A percentile compares a stretch with the other conserved stretches of the same genome.
phyloP scores from a whole-genome alignment of 768 basidiomycete species.

The Russula virescens region DNA sequence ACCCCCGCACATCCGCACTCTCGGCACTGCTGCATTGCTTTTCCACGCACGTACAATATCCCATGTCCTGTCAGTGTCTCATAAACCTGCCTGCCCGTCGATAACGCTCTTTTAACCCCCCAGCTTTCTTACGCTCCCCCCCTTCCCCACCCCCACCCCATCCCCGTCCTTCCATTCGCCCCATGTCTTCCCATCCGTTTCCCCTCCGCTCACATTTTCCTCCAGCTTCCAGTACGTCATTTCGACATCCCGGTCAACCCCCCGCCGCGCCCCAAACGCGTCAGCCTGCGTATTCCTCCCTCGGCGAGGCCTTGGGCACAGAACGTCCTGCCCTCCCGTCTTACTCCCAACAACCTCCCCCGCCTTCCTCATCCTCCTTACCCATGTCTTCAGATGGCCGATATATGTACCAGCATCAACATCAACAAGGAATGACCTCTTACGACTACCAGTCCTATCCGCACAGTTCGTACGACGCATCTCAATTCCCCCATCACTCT shows the following conservation, averaged over 20 bases:
- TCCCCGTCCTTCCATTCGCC: neutral
- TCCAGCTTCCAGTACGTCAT: constrained; percentile 20
- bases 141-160: neutral
- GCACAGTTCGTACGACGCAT: constrained; percentile 30
- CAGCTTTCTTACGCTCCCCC: neutral
- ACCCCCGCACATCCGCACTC: neutral
- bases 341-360: constrained; percentile 20
- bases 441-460: constrained; percentile 50
- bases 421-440: constrained; percentile 37
- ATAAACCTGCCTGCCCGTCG: constrained; percentile 12
- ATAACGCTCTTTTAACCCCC: constrained; percentile 9
- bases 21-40: constrained; percentile 7
- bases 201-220: constrained; percentile 21
- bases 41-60: constrained; percentile 13
- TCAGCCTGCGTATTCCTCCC: constrained; percentile 25
- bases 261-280: constrained; percentile 19
- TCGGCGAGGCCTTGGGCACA: constrained; percentile 26
- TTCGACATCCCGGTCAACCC: constrained; percentile 14
- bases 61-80: constrained; percentile 26
- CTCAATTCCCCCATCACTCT: constrained; percentile 27
- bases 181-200: constrained; percentile 18
- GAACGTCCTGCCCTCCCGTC: constrained; percentile 14
- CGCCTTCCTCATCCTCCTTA: constrained; percentile 13
- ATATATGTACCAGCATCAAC: constrained; percentile 45
- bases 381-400: constrained; percentile 48